Conservation (phyloP, 805 yeast species). For the Candida namnaoensis region DNA sequence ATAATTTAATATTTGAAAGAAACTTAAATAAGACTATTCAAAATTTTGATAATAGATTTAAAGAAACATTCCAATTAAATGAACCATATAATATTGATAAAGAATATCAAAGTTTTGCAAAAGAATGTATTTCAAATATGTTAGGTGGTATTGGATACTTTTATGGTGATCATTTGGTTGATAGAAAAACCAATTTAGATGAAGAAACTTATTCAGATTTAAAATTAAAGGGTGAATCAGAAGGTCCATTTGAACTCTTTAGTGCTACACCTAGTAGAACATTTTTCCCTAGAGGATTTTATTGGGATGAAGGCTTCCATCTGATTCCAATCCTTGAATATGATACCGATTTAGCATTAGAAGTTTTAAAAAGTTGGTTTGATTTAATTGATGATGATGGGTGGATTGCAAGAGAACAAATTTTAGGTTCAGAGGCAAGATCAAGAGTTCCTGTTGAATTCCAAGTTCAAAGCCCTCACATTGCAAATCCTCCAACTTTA, state of each 20-base stretch:
- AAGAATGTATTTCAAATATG: constrained; percentile 73
- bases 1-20: constrained; percentile 15
- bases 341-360: constrained; percentile 76
- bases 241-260: constrained; percentile 73
- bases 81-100: constrained; percentile 42
- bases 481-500: constrained; percentile 94
- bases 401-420: constrained; percentile 96
- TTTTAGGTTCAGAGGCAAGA: constrained; percentile 86
- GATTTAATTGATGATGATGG: constrained; percentile 79
- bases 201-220: constrained; percentile 59
- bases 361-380: constrained; percentile 84
- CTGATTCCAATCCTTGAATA: constrained; percentile 72
- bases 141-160: constrained; percentile 88
- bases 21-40: constrained; percentile 11
- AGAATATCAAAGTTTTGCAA: constrained; percentile 49
- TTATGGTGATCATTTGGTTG: constrained; percentile 77
- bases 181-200: constrained; percentile 57
- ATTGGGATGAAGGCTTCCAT: constrained; percentile 99
- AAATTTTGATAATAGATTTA: constrained; percentile 45
- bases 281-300: constrained; percentile 93
- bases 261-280: constrained; percentile 88
- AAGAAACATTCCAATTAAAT: constrained; percentile 35
- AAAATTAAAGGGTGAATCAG: constrained; percentile 41
- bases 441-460: constrained; percentile 80
- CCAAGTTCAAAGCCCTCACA: constrained; percentile 76